phyloP scores from a whole-genome alignment of 1,284 basidiomycete species.

The Wolfiporia cocos region DNA sequence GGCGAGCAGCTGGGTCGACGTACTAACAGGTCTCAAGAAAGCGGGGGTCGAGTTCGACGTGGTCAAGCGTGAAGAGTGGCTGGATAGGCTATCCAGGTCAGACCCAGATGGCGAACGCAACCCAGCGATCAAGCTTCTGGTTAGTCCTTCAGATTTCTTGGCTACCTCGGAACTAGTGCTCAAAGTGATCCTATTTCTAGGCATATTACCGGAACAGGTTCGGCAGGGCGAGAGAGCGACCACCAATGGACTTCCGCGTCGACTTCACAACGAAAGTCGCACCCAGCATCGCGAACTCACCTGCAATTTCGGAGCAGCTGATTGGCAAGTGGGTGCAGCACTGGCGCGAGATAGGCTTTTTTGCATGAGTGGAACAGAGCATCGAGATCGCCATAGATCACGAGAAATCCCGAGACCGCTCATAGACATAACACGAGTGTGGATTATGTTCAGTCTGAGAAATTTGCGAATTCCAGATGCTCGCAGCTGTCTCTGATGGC shows the following conservation, averaged over 20 bases:
- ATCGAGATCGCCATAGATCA: too few relatives aligned
- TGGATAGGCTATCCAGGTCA: constrained; percentile 35
- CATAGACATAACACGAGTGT: too few relatives aligned
- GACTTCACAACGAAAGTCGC: constrained; percentile 6
- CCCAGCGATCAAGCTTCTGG: constrained; percentile 10
- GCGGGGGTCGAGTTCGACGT: constrained; percentile 39
- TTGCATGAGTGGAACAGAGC: background rate
- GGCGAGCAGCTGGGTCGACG: constrained; percentile 33
- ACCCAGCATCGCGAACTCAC: constrained; percentile 3
- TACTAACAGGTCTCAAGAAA: constrained; percentile 35
- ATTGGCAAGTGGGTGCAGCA: constrained; percentile 9
- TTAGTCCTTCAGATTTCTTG: too few relatives aligned
- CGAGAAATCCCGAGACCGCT: too few relatives aligned
- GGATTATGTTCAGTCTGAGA: too few relatives aligned
- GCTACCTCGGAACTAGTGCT: too few relatives aligned
- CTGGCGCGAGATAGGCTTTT: constrained; percentile 8
- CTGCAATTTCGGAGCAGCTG: constrained; percentile 5
- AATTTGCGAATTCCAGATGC: too few relatives aligned
- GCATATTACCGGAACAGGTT: constrained; percentile 8
- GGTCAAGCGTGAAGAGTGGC: constrained; percentile 39
- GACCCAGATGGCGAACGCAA: constrained; percentile 17
- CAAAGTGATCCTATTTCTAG: background rate
- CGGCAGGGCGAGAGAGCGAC: constrained; percentile 2
- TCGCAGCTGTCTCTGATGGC: too few relatives aligned
- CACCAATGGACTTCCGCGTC: constrained; percentile 5